Conservation (phyloP, 495 filamentous ascomycete genomes). For the Mycothermus thermophilus region DNA sequence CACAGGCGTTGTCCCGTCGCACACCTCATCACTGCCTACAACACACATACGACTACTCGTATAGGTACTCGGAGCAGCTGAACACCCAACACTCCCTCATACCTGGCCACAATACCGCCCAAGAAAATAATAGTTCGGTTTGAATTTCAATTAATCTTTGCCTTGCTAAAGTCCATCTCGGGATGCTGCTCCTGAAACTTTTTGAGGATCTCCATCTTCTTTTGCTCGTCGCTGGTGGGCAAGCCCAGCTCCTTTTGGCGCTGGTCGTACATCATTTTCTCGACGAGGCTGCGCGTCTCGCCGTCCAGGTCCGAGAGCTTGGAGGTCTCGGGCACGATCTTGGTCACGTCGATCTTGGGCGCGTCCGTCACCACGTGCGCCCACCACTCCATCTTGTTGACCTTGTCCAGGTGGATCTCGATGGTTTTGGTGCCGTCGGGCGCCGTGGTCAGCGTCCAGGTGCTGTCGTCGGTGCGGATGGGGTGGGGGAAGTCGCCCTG, state of each 20-base stretch:
- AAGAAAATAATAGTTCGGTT: too few species aligned
- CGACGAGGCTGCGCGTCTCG: constrained; percentile 91
- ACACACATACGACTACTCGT: too few species aligned
- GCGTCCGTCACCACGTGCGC: constrained; percentile 72
- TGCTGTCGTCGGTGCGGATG: constrained; percentile 70
- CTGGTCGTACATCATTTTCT: constrained; percentile 99
- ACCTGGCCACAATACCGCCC: too few species aligned
- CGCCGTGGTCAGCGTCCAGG: constrained; percentile 78
- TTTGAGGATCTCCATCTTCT: constrained; percentile 81
- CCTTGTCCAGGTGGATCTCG: constrained; percentile 86
- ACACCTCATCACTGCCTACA: too few species aligned
- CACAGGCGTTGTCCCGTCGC: too few species aligned
- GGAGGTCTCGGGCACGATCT: constrained; percentile 86
- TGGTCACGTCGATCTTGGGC: constrained; percentile 81
- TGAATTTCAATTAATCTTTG: constrained; percentile 57
- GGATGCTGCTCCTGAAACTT: constrained; percentile 65
- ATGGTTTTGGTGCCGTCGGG: constrained; percentile 46
- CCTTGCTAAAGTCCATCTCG: constrained; percentile 77
- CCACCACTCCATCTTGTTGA: constrained; percentile 98
- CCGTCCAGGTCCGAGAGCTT: constrained; percentile 87
- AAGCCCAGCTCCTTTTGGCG: constrained; percentile 83
- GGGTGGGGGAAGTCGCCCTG: constrained; percentile 77
- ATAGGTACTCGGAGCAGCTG: too few species aligned
- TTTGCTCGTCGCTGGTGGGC: constrained; percentile 79
- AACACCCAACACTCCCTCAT: too few species aligned